These are phyloP conservation scores for Viola pubescens DNA, from an alignment of 441 rosid genomes.

Conservation along the genomic window DNA sequence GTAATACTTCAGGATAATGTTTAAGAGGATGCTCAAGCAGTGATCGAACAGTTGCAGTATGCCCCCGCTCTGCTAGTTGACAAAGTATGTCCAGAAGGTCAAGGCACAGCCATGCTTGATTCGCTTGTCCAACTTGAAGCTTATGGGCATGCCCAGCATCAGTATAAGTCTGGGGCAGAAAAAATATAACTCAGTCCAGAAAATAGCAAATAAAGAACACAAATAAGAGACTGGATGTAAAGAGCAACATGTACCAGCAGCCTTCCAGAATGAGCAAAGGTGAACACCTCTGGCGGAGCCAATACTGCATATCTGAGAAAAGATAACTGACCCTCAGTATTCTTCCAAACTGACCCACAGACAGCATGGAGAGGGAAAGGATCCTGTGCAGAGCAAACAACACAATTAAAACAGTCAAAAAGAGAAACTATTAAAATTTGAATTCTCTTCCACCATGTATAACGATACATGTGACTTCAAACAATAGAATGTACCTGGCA, in stretches of 20 bases:
- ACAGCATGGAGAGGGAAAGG: constrained; percentile 83
- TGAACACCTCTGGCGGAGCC: constrained; percentile 82
- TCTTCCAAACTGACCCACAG: constrained; percentile 82
- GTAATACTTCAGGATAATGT: constrained; percentile 82
- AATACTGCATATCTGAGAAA: constrained; percentile 72
- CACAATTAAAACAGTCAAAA: constrained; percentile 12
- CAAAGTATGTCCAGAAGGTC: constrained; percentile 85
- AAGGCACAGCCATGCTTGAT: constrained; percentile 88
- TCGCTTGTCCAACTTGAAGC: constrained; percentile 64
- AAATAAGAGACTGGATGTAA: constrained; percentile 12
- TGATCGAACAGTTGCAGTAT: constrained; percentile 47
- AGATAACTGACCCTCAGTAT: constrained; percentile 81
- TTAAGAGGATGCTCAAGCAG: constrained; percentile 82
- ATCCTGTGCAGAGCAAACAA: constrained; percentile 47
- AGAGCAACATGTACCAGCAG: constrained; percentile 58
- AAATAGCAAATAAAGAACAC: constrained; percentile 7
- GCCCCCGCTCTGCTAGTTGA: constrained; percentile 89
- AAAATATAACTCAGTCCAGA: constrained; percentile 9
- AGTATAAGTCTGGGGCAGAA: constrained; percentile 45
- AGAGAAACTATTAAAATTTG: background rate
- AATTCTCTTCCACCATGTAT: background rate
- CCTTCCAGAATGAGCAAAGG: constrained; percentile 74
- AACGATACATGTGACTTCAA: constrained; percentile 5
- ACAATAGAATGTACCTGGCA: constrained; percentile 53
- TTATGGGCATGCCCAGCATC: constrained; percentile 64